These are phyloP conservation scores for Scheffersomyces coipomensis DNA, from an alignment of 805 yeast species.

Conservation along the genomic window DNA sequence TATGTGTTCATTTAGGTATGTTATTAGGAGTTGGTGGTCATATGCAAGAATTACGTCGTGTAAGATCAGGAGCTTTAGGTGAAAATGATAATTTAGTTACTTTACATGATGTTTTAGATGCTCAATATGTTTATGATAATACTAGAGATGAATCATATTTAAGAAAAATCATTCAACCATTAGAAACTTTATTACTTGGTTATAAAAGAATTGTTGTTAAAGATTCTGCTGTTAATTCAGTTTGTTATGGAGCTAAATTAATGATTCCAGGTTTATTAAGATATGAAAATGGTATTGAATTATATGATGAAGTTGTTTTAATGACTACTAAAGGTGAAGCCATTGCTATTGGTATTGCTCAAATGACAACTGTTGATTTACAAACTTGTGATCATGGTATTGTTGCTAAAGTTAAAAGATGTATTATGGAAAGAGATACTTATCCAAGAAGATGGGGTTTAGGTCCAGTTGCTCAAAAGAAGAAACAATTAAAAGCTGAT, in stretches of 20 bases:
- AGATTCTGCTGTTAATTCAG: slow-evolving; percentile 95
- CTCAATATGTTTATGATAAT: slow-evolving; percentile 97
- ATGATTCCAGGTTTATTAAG: slow-evolving; percentile 98
- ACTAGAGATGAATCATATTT: slow-evolving; percentile 95
- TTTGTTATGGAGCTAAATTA: slow-evolving; percentile 97
- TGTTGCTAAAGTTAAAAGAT: slow-evolving; percentile 97
- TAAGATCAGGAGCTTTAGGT: slow-evolving; percentile 92
- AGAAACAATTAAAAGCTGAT: slow-evolving; percentile 95
- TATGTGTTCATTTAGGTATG: slow-evolving; percentile 99
- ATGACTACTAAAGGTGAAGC: slow-evolving; percentile 99
- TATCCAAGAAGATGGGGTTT: slow-evolving; percentile 99
- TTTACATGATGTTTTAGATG: slow-evolving; percentile 95
- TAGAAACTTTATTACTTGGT: slow-evolving; percentile 89
- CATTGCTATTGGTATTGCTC: slow-evolving; percentile 96
- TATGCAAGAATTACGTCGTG: slow-evolving; percentile 99
- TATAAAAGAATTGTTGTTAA: slow-evolving; percentile 95
- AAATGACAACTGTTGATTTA: slow-evolving; percentile 96
- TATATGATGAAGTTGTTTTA: slow-evolving; percentile 95
- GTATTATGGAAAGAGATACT: slow-evolving; percentile 99
- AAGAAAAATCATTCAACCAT: slow-evolving; percentile 90
- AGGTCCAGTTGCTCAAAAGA: slow-evolving; percentile 98
- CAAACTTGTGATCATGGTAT: slow-evolving; percentile 98
- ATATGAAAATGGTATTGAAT: slow-evolving; percentile 96
- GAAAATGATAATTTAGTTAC: slow-evolving; percentile 93
- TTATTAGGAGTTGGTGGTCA: slow-evolving; percentile 98